Evolutionary conservation across 257 asterid genomes (phyloP), one percentile per base, ranked within the genome.

Genomic region (Ophiorrhiza pumila): DNA sequence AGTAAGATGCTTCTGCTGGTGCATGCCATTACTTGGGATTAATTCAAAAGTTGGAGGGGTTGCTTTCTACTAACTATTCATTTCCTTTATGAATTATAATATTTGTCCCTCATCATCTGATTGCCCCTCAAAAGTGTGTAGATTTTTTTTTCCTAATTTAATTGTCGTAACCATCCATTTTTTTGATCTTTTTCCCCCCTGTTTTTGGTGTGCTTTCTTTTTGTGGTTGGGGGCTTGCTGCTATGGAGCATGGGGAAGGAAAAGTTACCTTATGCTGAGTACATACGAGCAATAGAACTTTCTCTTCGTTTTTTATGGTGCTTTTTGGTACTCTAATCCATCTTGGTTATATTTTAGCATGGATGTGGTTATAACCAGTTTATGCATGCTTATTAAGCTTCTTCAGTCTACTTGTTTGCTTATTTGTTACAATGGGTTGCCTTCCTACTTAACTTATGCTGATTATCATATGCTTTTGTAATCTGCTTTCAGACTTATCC

Each of bases 401-500:
- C 9, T 17, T 71, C 62, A 39, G 4, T 2, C 35, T 58, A 64
- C 32, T 66, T 69, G 4, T 25, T 59, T 62, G 65, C 62, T 66
- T 50, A 45, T 47, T 69, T 74, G n/a, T 56, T 45, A 15, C 8
- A 58, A 45, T 71, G 77, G 29, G 49, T 77, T 62, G 37, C 60
- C 14, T 39, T 61, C 42, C 70, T 69, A 65, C 42, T 46, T 73
- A 68, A 65, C 74, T 62, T 72, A 32, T 74, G 71, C 76, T 62
- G 42, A 65, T 68, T 66, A 34, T 59, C 35, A 32, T 50, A 46
- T 68, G 43, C 39, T 65, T 76, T 65, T 69, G 58, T 18, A 49
- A 43, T 69, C 75, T 82, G 78, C 80, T 83, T 82, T 72, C 97
- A 95, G 99, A 92, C 80, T 83, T 95, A 84, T 89, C 94, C 81